Conservation (phyloP, 2,329 filamentous ascomycete species). For the Talaromyces amestolkiae region DNA sequence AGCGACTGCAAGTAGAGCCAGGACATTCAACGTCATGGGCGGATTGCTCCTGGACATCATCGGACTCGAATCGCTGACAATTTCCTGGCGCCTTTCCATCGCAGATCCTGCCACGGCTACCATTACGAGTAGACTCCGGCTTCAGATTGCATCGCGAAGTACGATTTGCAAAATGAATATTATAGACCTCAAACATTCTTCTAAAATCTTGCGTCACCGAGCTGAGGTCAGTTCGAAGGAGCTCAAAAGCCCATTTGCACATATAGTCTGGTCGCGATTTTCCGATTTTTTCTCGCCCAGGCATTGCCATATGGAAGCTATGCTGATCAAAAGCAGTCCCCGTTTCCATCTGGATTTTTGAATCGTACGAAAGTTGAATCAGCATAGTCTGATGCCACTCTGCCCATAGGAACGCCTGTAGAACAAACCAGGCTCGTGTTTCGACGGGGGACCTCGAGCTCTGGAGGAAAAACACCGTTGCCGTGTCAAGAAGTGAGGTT, state of each 20-base stretch:
- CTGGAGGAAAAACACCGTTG: not conserved
- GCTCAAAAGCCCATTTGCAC: constrained; percentile 26
- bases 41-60: constrained; percentile 21
- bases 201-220: constrained; percentile 23
- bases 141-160: constrained; percentile 20
- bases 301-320: constrained; percentile 11
- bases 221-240: constrained; percentile 21
- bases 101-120: constrained; percentile 11
- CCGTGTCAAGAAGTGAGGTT: constrained; percentile 16
- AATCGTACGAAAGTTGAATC: constrained; percentile 15
- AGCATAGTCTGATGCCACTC: constrained; percentile 16
- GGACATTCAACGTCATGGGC: constrained; percentile 20
- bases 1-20: constrained; percentile 16
- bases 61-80: constrained; percentile 23
- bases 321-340: not conserved
- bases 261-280: constrained; percentile 19
- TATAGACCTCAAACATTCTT: constrained; percentile 17
- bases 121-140: not conserved
- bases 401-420: constrained; percentile 18
- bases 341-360: not conserved
- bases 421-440: constrained; percentile 12
- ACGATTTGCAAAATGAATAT: constrained; percentile 19
- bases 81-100: constrained; percentile 20
- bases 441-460: not conserved
- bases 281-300: not conserved